phyloP scores from a whole-genome alignment of 345 rosid genomes.

The Luvunga scandens region DNA sequence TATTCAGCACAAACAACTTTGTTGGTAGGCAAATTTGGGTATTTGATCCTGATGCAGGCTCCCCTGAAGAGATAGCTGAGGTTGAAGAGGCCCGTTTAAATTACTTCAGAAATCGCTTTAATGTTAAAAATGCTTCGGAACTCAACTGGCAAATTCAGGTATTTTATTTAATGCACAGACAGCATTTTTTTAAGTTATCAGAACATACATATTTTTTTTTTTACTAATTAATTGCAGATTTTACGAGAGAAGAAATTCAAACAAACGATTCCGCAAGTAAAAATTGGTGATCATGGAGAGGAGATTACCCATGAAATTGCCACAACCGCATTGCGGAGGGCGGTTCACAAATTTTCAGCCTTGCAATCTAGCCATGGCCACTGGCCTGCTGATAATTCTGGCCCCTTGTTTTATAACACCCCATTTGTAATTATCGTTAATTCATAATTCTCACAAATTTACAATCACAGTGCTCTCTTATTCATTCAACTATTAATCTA shows the following conservation, averaged over 20 bases:
- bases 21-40: constrained; percentile 25
- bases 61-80: constrained; percentile 15
- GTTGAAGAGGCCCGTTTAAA: constrained; percentile 22
- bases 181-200: no score
- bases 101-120: constrained; percentile 24
- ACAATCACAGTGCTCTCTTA: neutral
- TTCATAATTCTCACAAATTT: neutral
- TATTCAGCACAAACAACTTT: constrained; percentile 28
- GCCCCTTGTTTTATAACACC: constrained; percentile 30
- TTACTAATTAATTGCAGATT: constrained; percentile 3
- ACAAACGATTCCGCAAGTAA: constrained; percentile 21
- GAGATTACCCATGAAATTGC: constrained; percentile 27
- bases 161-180: no score
- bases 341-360: constrained; percentile 29
- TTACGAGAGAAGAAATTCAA: constrained; percentile 26
- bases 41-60: constrained; percentile 23
- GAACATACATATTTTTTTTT: no score
- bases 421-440: constrained; percentile 14
- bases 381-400: constrained; percentile 39
- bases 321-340: constrained; percentile 22
- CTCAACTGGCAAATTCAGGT: constrained; percentile 39
- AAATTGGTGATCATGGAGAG: constrained; percentile 24
- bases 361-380: constrained; percentile 34
- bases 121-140: constrained; percentile 23
- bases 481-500: neutral